phyloP scores from a whole-genome alignment of 352 stramenopile species.

The Blastocystis sp. region DNA sequence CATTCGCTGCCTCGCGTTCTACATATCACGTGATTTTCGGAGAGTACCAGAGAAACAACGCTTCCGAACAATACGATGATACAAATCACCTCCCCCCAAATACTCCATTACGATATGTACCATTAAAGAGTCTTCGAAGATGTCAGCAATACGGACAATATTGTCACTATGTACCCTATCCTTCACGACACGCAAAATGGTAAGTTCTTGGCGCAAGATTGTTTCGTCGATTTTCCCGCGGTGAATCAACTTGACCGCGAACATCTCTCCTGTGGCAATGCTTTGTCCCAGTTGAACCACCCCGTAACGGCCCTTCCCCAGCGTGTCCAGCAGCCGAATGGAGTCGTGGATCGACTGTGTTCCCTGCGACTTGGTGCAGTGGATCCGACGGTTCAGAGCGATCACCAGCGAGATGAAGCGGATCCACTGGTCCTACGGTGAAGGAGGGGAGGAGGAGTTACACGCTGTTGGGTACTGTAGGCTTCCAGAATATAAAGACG shows the following conservation, averaged over 20 bases:
- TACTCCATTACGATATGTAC: slow-evolving; percentile 49
- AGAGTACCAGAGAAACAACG: neutral
- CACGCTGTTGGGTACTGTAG: slow-evolving; percentile 32
- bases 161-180: neutral
- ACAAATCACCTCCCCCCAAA: slow-evolving; percentile 22
- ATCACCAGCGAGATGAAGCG: neutral
- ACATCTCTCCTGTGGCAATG: slow-evolving; percentile 12
- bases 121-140: neutral
- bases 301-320: slow-evolving; percentile 26
- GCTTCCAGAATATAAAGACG: slow-evolving; percentile 16
- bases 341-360: neutral
- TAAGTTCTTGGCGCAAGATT: neutral
- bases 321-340: neutral
- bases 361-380: neutral
- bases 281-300: neutral
- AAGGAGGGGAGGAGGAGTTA: neutral
- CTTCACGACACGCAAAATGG: neutral
- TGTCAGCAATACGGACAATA: slow-evolving; percentile 17
- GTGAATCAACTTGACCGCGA: slow-evolving; percentile 28
- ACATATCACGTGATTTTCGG: neutral
- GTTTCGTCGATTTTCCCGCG: neutral
- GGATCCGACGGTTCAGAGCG: neutral
- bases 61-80: neutral
- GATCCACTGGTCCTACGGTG: slow-evolving; percentile 28
- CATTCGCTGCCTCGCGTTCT: slow-evolving; percentile 43